These are phyloP conservation scores for Pontederia crassipes DNA, from an alignment of 176 grass and related monocot species.

Conservation along the genomic window DNA sequence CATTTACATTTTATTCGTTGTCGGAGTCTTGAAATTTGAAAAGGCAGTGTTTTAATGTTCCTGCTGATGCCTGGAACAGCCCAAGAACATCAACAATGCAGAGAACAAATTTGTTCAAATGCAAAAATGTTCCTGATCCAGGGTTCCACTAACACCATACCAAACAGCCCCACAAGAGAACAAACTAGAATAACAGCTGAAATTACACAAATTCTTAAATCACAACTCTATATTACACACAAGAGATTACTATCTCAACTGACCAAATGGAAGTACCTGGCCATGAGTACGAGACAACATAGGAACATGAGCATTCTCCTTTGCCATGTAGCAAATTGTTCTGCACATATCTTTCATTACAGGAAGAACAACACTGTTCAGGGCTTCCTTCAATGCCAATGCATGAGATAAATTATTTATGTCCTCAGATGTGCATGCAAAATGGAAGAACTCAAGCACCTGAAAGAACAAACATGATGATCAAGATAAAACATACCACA, in stretches of 20 bases:
- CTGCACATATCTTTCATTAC: constrained; percentile 49
- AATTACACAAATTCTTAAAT: too few relatives aligned
- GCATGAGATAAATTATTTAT: constrained; percentile 89
- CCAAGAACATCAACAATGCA: too few relatives aligned
- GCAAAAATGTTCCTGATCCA: too few relatives aligned
- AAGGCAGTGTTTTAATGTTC: too few relatives aligned
- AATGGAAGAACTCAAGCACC: constrained; percentile 94
- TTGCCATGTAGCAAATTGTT: constrained; percentile 49
- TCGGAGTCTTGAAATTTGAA: too few relatives aligned
- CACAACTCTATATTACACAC: background rate
- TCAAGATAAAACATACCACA: constrained; percentile 2
- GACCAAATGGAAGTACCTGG: constrained; percentile 39
- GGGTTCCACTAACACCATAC: too few relatives aligned
- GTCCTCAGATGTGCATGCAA: constrained; percentile 93
- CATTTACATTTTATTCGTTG: too few relatives aligned
- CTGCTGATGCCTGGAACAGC: too few relatives aligned
- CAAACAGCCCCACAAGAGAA: too few relatives aligned
- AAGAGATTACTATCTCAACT: constrained; percentile 2
- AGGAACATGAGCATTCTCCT: constrained; percentile 41
- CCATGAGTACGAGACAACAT: constrained; percentile 84
- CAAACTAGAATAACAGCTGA: too few relatives aligned
- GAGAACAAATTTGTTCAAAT: too few relatives aligned
- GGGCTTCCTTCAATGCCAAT: constrained; percentile 65
- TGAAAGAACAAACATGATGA: constrained; percentile 18
- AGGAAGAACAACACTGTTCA: constrained; percentile 67